Percentiles rank a stretch among this genome's conserved stretches.
Conservation (phyloP, 2,329 filamentous ascomycete species). For the Acarospora socialis region DNA sequence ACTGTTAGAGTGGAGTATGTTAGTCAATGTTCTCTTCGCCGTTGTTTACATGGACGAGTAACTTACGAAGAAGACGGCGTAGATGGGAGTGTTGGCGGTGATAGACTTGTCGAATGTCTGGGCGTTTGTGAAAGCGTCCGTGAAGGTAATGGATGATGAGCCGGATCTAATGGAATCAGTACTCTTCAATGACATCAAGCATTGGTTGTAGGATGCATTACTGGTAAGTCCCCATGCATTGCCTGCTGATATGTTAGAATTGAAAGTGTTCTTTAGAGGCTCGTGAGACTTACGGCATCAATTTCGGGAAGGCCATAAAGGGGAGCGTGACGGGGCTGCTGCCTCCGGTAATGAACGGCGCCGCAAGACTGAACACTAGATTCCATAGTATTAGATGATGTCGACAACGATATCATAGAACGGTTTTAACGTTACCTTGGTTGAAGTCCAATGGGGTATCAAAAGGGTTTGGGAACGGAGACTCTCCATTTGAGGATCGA, state of each 20-base stretch:
- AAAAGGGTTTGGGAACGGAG: constrained; percentile 44
- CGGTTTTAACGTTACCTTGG: too few relatives aligned
- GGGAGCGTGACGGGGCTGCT: constrained; percentile 6
- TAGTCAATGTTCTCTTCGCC: too few relatives aligned
- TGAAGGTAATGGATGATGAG: constrained; percentile 5
- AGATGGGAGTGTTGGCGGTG: constrained; percentile 11
- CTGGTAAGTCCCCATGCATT: too few relatives aligned
- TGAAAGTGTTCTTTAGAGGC: too few relatives aligned
- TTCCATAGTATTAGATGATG: constrained; percentile 18
- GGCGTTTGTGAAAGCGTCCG: constrained; percentile 5
- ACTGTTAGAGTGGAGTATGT: too few relatives aligned
- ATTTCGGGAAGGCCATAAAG: constrained; percentile 3
- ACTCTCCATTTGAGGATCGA: constrained; percentile 32
- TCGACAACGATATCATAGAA: too few relatives aligned
- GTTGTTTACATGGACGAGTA: too few relatives aligned
- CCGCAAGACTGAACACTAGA: constrained; percentile 46
- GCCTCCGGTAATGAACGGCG: constrained; percentile 44
- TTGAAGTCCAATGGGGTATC: constrained; percentile 42
- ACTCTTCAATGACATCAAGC: too few relatives aligned
- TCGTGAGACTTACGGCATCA: too few relatives aligned
- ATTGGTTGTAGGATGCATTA: too few relatives aligned
- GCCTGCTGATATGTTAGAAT: too few relatives aligned
- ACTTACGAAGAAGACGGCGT: constrained; percentile 9
- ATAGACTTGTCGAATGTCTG: constrained; percentile 10
- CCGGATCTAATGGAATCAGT: constrained; percentile 4